Evolutionary conservation across 371 early-diverging fungal genomes (phyloP), one percentile per base, ranked within the genome.

Genomic region (Basidiobolus heterosporus): DNA sequence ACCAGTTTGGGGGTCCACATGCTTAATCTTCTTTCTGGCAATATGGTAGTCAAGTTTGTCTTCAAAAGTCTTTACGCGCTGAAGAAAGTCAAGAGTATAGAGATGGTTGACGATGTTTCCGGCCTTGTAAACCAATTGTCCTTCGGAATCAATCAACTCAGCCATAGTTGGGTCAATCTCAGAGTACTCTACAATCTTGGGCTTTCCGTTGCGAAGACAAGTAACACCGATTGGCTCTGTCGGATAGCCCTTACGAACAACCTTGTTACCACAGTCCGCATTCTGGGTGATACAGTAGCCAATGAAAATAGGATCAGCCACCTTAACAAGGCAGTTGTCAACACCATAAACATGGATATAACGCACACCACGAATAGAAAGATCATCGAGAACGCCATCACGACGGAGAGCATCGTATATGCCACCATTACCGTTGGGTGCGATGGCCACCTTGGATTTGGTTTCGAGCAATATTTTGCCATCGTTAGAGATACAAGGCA

Each of bases 81-180:
- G 66, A 61, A 97, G 68, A 60, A 95, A 95, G 47, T 74, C 93
- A 21, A 80, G 67, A 35, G 93, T 84, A 73, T 91, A 97, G 62
- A 89, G 93, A 65, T 97, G 97, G 72, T 93, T 97, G 64, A 83
- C 92, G 68, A 97, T 94, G 72, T 97, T 97, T 44, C 85, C 97
- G 6, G 94, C 92, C 38, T 80, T 76, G 67, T 81, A 94, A 1
- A 69, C 61, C 42, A 95, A 74, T 45, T 75, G 68, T 1, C 75
- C 78, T 53, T 78, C 70, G 44, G 75, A 70, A 37, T 69, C 59
- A 47, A 74, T 73, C 49, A 59, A 63, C 46, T 75, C 74, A 30
- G 91, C 80, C 40, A 84, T 67, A 41, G 73, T 80, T 21, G 62
- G 50, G 44, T 74, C 69, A 51, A 97, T 91, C 67, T 97, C 97